Evolutionary conservation across 495 filamentous ascomycete species (phyloP), one percentile per base, ranked within the genome.

Genomic region (Podospora tetraspora): DNA sequence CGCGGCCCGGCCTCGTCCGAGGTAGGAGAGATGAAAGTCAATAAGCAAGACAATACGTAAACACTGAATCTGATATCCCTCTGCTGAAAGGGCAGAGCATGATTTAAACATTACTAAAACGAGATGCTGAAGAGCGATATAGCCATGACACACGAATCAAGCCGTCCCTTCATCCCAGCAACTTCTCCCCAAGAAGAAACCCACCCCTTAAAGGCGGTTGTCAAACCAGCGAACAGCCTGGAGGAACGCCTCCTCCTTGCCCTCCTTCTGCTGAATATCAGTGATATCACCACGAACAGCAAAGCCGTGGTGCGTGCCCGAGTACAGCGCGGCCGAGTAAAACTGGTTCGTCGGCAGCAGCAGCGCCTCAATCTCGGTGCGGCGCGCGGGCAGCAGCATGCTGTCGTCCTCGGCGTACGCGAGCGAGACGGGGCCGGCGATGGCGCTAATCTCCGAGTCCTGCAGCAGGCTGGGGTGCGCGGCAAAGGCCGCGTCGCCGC

Each of bases 201-300:
- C 3, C 6, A n/a, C 19, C 43, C 4, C 43, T 52, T 9, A 52
- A 12, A 52, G 43, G 8, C 43, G 43, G 43, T 52, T 52, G 19
- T 87, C 83, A 76, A 92, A 92, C 90, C 90, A 93, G 66, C 79
- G 72, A 62, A 91, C 80, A 58, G 90, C 89, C 81, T 93, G 90
- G 69, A 83, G 80, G 76, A 91, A 92, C 56, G 91, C 89, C 79
- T 87, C 84, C 80, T 94, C 89, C 82, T 92, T 93, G 24, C 88
- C 89, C 72, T 84, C 92, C 79, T 87, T 90, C 73, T 84, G 78
- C 66, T 82, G 71, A 66, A 78, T 78, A 58, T 89, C 82, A 57
- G 69, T 84, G 70, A 89, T 67, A 66, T 92, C 87, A 9, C 77
- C 82, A 21, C 89, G 80, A 13, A 91, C 88, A n/a, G 86, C 87